Conservation (phyloP, 192 early-diverging fungal genomes). For the Backusella luteola region DNA sequence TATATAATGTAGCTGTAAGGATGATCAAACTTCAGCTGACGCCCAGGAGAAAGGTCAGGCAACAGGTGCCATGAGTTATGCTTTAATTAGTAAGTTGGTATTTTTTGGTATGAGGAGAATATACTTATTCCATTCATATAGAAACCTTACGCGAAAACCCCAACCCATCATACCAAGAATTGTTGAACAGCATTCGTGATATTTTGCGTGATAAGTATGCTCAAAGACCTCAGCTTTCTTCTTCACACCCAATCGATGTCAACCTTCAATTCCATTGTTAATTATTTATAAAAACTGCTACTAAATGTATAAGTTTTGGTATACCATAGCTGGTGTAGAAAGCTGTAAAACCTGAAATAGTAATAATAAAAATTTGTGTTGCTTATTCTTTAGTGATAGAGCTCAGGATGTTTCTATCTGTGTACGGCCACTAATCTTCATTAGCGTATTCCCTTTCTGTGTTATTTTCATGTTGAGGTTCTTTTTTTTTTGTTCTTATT, state of each 20-base stretch:
- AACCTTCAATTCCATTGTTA: conserved; percentile 27
- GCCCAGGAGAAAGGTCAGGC: conserved; percentile 55
- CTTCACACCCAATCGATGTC: conserved; percentile 55
- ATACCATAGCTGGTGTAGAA: neutral
- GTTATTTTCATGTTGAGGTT: no score
- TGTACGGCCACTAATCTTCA: no score
- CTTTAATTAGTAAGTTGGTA: conserved; percentile 55
- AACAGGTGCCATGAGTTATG: conserved; percentile 77
- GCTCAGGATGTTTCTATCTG: no score
- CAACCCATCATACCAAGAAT: conserved; percentile 63
- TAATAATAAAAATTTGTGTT: no score
- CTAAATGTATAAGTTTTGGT: neutral
- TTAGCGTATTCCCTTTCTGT: no score
- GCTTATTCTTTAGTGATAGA: no score
- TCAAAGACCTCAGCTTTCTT: conserved; percentile 80
- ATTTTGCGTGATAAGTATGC: conserved; percentile 63
- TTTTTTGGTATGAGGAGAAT: neutral
- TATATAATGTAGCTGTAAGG: conserved; percentile 55
- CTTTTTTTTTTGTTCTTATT: no score
- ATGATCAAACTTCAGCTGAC: conserved; percentile 81
- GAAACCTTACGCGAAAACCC: conserved; percentile 52
- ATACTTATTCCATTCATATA: neutral
- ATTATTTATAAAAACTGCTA: neutral
- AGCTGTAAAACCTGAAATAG: neutral
- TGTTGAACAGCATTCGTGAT: conserved; percentile 66